Conservation (phyloP, 768 basidiomycete species). For the Boletus rufocinnamomeus region DNA sequence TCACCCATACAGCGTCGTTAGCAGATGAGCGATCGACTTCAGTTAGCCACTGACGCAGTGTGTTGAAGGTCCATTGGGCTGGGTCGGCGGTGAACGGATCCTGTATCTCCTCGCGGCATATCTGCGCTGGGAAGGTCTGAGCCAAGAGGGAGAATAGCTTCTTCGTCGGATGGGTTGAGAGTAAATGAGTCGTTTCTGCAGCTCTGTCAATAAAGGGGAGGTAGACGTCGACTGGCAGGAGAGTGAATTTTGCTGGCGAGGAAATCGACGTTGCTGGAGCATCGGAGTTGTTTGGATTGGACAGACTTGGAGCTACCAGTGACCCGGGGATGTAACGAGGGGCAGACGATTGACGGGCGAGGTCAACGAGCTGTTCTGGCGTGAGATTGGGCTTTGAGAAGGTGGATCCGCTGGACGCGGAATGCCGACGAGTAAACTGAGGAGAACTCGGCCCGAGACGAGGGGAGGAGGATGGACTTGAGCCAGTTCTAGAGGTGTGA, state of each 20-base stretch:
- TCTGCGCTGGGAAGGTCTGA: conserved; percentile 58
- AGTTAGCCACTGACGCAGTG: conserved; percentile 71
- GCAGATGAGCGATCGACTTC: conserved; percentile 60
- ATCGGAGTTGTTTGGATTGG: conserved; percentile 7
- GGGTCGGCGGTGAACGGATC: conserved; percentile 54
- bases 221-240: conserved; percentile 72
- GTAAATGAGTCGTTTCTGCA: conserved; percentile 68
- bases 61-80: conserved; percentile 67
- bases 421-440: conserved; percentile 31
- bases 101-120: conserved; percentile 31
- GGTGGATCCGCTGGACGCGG: conserved; percentile 36
- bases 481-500: conserved; percentile 33
- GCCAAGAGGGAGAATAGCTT: conserved; percentile 73
- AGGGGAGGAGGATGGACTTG: conserved; percentile 43
- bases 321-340: conserved; percentile 33
- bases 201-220: conserved; percentile 88
- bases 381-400: conserved; percentile 53
- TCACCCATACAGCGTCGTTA: conserved; percentile 73
- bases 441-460: conserved; percentile 54
- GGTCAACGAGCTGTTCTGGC: conserved; percentile 74
- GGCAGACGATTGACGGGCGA: conserved; percentile 63
- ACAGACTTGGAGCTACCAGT: not conserved
- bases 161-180: conserved; percentile 63
- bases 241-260: conserved; percentile 65
- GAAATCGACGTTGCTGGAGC: conserved; percentile 10